Percentiles rank a stretch among this genome's conserved stretches.
These are phyloP conservation scores for Sequoiadendron giganteum DNA, from an alignment of 75 land plant genomes.

Conservation along the genomic window DNA sequence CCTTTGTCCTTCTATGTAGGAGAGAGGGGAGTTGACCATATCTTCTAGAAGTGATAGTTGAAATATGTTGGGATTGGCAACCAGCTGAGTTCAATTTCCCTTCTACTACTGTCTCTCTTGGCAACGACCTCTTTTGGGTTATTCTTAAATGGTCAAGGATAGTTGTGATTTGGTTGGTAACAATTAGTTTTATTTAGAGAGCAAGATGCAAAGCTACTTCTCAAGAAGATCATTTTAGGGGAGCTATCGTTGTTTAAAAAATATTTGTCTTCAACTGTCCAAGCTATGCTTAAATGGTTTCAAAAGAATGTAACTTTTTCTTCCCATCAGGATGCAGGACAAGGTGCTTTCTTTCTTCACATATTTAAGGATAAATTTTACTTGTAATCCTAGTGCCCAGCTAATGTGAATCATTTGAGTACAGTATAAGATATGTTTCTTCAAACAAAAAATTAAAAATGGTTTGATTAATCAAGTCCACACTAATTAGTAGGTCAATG, in stretches of 20 bases:
- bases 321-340: neutral
- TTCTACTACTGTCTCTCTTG: neutral
- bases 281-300: neutral
- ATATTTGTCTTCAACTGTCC: neutral
- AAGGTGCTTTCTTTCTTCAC: neutral
- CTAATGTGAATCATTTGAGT: neutral
- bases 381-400: neutral
- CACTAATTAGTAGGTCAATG: neutral
- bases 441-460: too few relatives aligned
- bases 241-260: neutral
- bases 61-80: neutral
- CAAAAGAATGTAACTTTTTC: neutral
- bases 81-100: neutral
- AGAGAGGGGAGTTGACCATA: neutral
- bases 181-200: neutral
- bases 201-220: neutral
- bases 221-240: neutral
- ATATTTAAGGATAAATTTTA: neutral
- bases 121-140: neutral
- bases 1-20: neutral
- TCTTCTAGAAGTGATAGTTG: neutral
- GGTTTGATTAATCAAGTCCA: neutral
- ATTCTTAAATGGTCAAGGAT: neutral
- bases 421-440: neutral
- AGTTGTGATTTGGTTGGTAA: neutral